A percentile compares a stretch with the other conserved stretches of the same genome.
These are phyloP conservation scores for Rubia peregrina DNA, from an alignment of 305 asterid genomes.

Conservation along the genomic window DNA sequence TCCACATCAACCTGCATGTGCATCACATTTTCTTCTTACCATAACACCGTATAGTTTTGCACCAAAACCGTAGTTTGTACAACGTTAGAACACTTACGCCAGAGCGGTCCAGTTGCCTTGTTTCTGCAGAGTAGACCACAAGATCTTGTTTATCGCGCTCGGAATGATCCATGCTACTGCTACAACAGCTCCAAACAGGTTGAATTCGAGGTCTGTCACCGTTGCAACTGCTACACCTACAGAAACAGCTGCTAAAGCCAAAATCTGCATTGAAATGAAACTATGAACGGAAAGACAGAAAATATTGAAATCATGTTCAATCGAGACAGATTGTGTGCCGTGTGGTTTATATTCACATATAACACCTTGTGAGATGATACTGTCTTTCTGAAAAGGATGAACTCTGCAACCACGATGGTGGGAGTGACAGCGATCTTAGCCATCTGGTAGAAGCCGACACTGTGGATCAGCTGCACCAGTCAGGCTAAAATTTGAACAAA, in stretches of 20 bases:
- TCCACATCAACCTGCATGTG: constrained; percentile 78
- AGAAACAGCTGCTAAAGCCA: constrained; percentile 60
- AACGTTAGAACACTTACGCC: constrained; percentile 40
- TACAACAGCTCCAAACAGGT: constrained; percentile 63
- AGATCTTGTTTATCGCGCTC: constrained; percentile 67
- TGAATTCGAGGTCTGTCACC: constrained; percentile 76
- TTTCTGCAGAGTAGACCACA: constrained; percentile 86
- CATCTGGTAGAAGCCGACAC: constrained; percentile 95
- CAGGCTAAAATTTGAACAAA: neutral
- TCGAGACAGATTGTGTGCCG: no score
- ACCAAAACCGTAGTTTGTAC: neutral
- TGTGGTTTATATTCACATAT: no score
- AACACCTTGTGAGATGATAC: constrained; percentile 51
- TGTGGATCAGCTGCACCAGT: constrained; percentile 34
- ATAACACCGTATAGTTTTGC: neutral
- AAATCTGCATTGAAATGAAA: constrained; percentile 35
- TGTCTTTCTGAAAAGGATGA: constrained; percentile 48
- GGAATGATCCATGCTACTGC: constrained; percentile 84
- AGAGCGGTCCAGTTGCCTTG: constrained; percentile 89
- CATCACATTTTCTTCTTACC: neutral
- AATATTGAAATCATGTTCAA: no score
- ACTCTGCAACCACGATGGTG: constrained; percentile 78
- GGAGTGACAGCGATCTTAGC: constrained; percentile 93
- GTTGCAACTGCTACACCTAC: constrained; percentile 84
- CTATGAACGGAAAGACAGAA: neutral